Evolutionary conservation across 345 rosid species (phyloP), one percentile per base, ranked within the genome.

Genomic region (Sonneratia alba): DNA sequence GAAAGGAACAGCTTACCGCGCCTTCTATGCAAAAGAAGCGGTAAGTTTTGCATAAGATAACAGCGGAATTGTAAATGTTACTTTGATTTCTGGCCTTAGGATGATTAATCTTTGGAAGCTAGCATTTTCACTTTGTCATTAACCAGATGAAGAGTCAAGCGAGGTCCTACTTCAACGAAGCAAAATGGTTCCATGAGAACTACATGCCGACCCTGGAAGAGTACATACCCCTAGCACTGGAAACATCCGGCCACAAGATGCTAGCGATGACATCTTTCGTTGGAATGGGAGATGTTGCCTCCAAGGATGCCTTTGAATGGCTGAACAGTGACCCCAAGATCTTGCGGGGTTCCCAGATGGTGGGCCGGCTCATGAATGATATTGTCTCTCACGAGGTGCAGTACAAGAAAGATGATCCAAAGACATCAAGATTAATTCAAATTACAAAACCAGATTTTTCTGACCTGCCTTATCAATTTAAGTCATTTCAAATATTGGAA

Each of bases 191-290:
- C 68, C 53, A 74, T 43, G 16, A 78, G 45, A 45, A 43, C 0
- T 67, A 77, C 43, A 51, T 43, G 27, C 83, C 85, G 27, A 73
- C 80, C 1, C 22, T 77, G 18, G 75, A 81, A n/a, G 82, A 78
- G 61, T 81, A 81, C 36, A 48, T 76, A 36, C 49, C 71, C n/a
- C 32, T 73, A 63, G 74, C 79, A 63, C 36, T 69, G 27, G 72
- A 64, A 10, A 75, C 49, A 4, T 21, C 66, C 18, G 74, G 62
- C 0, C 34, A 0, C 11, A 48, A 7, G 67, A 13, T 38, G 68
- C 6, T 24, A 27, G 69, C 66, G 34, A 64, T 36, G 0, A 27
- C 55, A 18, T 55, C 62, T 10, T 81, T 75, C 36, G 40, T 79
- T 19, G 70, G 73, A 4, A 24, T 73, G 74, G 71, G 74, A 47